These are phyloP conservation scores for Acrocalymma vagum DNA, from an alignment of 2,329 filamentous ascomycete species.

Conservation along the genomic window DNA sequence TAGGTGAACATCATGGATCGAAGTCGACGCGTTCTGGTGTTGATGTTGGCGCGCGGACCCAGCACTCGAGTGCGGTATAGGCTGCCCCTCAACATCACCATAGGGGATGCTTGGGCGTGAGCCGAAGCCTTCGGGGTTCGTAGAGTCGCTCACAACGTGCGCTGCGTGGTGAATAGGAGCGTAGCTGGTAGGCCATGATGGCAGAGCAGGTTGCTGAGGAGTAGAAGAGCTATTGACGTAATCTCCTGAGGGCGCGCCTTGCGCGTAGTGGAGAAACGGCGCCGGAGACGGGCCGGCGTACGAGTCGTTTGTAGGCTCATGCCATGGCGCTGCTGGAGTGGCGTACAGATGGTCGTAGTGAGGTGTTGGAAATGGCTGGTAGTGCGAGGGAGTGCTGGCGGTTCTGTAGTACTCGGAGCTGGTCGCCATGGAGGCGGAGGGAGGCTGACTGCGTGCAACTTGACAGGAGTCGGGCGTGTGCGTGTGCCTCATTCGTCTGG, in stretches of 20 bases:
- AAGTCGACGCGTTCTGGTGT: conserved; percentile 13
- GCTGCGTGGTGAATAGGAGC: too few relatives aligned
- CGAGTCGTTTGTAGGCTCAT: conserved; percentile 27
- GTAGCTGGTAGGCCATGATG: conserved; percentile 30
- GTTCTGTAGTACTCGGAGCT: conserved; percentile 40
- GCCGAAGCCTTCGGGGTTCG: too few relatives aligned
- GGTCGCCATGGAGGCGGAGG: conserved; percentile 35
- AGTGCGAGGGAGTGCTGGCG: conserved; percentile 36
- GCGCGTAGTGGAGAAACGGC: conserved; percentile 33
- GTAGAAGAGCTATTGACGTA: conserved; percentile 27
- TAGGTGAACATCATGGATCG: conserved; percentile 14
- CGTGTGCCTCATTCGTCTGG: conserved; percentile 29
- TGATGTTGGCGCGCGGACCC: conserved; percentile 22
- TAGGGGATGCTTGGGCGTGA: conserved; percentile 27
- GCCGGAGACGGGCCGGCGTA: conserved; percentile 32
- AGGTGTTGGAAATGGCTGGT: conserved; percentile 28
- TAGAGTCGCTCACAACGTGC: conserved; percentile 21
- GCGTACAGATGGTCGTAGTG: conserved; percentile 34
- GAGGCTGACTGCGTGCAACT: conserved; percentile 35
- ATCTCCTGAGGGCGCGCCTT: conserved; percentile 27
- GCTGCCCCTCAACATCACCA: conserved; percentile 22
- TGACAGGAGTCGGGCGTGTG: conserved; percentile 21
- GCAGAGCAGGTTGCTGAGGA: conserved; percentile 9
- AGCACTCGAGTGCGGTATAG: conserved; percentile 24
- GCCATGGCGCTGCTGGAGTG: conserved; percentile 33